Base-by-base conservation (phyloP, 495 filamentous ascomycete genomes). In the Penicillium pancosmium region DNA sequence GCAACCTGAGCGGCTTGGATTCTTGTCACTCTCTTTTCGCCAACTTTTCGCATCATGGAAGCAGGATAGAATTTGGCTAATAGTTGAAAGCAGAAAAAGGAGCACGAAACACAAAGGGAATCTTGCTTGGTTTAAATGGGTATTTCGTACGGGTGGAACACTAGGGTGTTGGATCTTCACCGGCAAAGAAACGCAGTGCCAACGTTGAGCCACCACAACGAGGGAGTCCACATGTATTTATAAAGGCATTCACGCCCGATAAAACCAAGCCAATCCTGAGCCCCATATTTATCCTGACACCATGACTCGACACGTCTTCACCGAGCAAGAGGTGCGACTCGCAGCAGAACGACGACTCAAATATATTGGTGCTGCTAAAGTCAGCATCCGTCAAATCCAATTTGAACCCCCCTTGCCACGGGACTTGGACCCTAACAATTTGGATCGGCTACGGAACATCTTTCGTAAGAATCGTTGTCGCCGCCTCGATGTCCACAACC, bases 391-490 rank as follows among this genome's bases (percentile, higher is more conserved):
- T 40, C 49, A 68, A 12, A 69, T 72, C 12, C 23, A 55, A 19
- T 57, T 67, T 16, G 44, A 65, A 4, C 55, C 63, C 16, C 31
- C 55, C 35, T 31, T 60, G 7, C n/a, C 46, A 11, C 51, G 54
- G 15, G 50, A 61, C 1, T 3, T 64, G 3, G 64, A 70, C 49
- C 6, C 13, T 0, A 60, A 62, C 7, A 70, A 65, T 18, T 13
- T 70, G 43, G 55, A 63, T 2, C 56, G 64, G 21, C 55, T 70
- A 2, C 41, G 61, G n/a, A 27, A 56, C 1, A 50, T 70, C 15
- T 68, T 70, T 41, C 49, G 40, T 23, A 59, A 67, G 16, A 55
- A 64, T 21, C 36, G 56, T 10, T 70, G 60, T 60, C 53, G 41
- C 12, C 56, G 65, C 0, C 51, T 69, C 3, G 64, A 68, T 44